These are phyloP conservation scores for Diplodia corticola DNA, from an alignment of 2,329 filamentous ascomycete species.

Conservation along the genomic window DNA sequence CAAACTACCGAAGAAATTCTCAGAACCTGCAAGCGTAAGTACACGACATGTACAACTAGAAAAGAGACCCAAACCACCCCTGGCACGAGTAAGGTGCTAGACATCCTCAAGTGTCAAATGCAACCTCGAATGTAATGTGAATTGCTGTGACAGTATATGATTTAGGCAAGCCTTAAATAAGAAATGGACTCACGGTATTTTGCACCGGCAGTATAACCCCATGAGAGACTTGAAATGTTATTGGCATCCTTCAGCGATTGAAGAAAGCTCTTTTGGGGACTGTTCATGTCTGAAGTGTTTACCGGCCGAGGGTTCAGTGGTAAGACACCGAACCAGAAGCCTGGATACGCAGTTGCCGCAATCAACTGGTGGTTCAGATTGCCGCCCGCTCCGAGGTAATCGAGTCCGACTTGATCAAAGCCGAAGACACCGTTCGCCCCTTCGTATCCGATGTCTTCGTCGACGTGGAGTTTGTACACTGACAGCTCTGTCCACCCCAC, in stretches of 20 bases:
- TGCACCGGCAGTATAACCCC: constrained; percentile 42
- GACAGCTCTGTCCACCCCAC: neutral
- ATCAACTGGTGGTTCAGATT: neutral
- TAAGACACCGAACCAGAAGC: constrained; percentile 28
- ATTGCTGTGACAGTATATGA: neutral
- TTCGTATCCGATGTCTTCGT: neutral
- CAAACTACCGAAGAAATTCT: constrained; percentile 39
- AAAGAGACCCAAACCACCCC: too few species aligned
- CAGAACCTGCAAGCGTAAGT: neutral
- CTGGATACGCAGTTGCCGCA: neutral
- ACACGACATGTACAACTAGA: neutral
- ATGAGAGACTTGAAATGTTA: constrained; percentile 37
- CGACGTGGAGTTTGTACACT: neutral
- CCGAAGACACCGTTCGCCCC: neutral
- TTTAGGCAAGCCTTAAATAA: neutral
- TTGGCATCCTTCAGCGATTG: constrained; percentile 20
- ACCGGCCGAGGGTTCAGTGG: constrained; percentile 28
- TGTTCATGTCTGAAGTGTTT: neutral
- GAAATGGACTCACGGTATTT: constrained; percentile 25
- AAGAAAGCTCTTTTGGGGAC: neutral
- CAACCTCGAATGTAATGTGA: neutral
- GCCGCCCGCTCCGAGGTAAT: neutral
- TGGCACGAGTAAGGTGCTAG: too few species aligned
- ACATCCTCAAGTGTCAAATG: neutral
- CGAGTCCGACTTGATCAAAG: neutral